Evolutionary conservation across 2,329 filamentous ascomycete species (phyloP), one percentile per base, ranked within the genome.

Genomic region (Achaetomium macrosporum): DNA sequence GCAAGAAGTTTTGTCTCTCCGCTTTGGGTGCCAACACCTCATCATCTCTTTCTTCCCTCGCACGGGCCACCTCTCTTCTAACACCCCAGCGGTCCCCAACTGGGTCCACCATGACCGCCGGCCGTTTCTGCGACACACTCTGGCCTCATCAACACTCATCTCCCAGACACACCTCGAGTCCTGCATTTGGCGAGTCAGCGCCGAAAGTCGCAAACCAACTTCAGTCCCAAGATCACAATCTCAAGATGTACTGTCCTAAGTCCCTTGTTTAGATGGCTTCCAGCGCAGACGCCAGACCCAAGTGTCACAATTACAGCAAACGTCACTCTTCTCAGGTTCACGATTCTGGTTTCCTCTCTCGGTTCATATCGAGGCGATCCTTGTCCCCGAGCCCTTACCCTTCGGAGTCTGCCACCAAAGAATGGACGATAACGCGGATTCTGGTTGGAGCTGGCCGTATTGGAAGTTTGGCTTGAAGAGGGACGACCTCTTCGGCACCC

Each of bases 391-490:
- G 47, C 31, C 19, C 48, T 25, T 36, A 41, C 41, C 56, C 33
- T 29, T 42, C 46, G 19, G 42, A 35, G 35, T 48, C 51, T 63
- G 61, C 61, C 56, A 37, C 39, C 54, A 63, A 61, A 70, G 66
- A 59, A 82, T 83, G 79, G 78, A 82, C 67, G 78, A 81, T 51
- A 73, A 73, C 20, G 70, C 65, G 66, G 79, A 81, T 51, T 72
- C 72, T 31, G 71, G 67, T 59, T 71, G 68, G 64, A 70, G 73
- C 60, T 83, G 79, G 79, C 79, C 79, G 41, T 74, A 76, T 61
- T 83, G 79, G 79, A 82, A 82, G 66, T 83, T 82, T 71, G 79
- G 78, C 63, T 75, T 82, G 74, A 81, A 78, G 72, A 74, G 74
- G 64, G 74, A 76, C 52, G 79, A 81, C 62, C 76, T 82, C 66